A percentile compares a stretch with the other conserved stretches of the same genome.
Conservation (phyloP, 148 eudicot species). For the Linanthus parryae region DNA sequence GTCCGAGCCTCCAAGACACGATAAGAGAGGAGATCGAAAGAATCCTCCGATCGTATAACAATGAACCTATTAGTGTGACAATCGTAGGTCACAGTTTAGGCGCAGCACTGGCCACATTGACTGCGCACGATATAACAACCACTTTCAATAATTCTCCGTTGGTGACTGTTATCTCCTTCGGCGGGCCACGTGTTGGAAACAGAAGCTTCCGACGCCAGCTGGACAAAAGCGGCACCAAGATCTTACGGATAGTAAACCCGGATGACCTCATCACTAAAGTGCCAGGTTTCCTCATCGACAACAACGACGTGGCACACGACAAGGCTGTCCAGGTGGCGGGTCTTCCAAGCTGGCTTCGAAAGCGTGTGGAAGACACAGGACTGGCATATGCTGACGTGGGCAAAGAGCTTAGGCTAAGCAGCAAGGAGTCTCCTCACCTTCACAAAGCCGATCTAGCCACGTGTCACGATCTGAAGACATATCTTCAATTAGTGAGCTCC, state of each 20-base stretch:
- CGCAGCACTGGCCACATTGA: conserved; percentile 50
- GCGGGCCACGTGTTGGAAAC: conserved; percentile 10
- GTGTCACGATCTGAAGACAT: conserved; percentile 13
- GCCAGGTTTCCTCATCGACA: conserved; percentile 10
- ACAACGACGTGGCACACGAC: conserved; percentile 5
- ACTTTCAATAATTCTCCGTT: no score
- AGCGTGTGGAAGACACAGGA: conserved; percentile 5
- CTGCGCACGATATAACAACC: conserved; percentile 51
- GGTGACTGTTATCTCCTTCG: conserved; percentile 13
- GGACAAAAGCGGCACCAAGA: conserved; percentile 6
- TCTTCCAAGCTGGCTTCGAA: conserved; percentile 10
- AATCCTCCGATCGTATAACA: conserved; percentile 39
- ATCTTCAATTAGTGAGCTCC: conserved; percentile 12
- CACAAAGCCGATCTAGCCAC: background rate
- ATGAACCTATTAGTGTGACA: conserved; percentile 60
- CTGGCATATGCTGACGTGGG: conserved; percentile 15
- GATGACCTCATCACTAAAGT: no score
- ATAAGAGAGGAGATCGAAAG: conserved; percentile 34
- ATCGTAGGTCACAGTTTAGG: conserved; percentile 63
- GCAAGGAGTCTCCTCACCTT: conserved; percentile 6
- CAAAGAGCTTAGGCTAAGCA: conserved; percentile 11
- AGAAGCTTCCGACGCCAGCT: conserved; percentile 5
- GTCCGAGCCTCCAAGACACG: conserved; percentile 4
- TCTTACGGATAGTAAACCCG: conserved; percentile 12
- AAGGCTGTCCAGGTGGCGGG: conserved; percentile 3